Percentiles rank a stretch among this genome's conserved stretches.
Evolutionary conservation across 495 filamentous ascomycete species (phyloP).

Genomic region (Aspergillus olivimuriae): DNA sequence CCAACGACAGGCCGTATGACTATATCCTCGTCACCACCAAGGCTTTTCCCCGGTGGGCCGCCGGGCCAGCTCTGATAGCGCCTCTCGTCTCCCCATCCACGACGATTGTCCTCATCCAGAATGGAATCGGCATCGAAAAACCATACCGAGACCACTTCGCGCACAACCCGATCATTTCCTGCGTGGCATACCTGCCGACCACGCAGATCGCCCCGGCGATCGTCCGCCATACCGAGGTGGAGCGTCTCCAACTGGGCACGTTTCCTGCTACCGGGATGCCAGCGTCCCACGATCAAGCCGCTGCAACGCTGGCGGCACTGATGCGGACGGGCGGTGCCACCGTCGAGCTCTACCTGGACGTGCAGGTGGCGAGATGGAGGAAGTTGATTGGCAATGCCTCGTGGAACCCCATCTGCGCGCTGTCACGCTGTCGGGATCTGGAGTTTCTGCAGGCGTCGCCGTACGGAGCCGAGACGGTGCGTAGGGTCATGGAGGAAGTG

Average conservation of each 20-base stretch:
- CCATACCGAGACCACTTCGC: neutral
- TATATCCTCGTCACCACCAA: neutral
- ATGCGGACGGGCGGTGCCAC: neutral
- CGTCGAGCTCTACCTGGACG: neutral
- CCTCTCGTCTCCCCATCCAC: neutral
- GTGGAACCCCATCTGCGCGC: neutral
- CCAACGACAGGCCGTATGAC: too few relatives aligned
- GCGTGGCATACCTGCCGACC: neutral
- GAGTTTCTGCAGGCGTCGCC: too few relatives aligned
- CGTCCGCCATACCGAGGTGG: neutral
- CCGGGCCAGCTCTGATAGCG: neutral
- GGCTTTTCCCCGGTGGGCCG: neutral
- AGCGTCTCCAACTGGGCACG: neutral
- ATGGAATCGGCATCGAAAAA: constrained; percentile 1
- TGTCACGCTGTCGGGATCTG: neutral
- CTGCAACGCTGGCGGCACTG: neutral
- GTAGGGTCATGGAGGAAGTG: too few relatives aligned
- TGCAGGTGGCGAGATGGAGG: neutral
- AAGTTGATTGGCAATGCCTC: neutral
- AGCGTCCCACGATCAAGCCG: too few relatives aligned
- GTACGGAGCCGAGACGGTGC: too few relatives aligned
- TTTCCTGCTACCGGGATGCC: neutral
- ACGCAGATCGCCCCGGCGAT: neutral
- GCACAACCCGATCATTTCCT: neutral
- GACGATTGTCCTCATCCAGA: constrained; percentile 1